Evolutionary conservation across 306 rosid genomes (phyloP).

Genomic region (Trifolium pratense): DNA sequence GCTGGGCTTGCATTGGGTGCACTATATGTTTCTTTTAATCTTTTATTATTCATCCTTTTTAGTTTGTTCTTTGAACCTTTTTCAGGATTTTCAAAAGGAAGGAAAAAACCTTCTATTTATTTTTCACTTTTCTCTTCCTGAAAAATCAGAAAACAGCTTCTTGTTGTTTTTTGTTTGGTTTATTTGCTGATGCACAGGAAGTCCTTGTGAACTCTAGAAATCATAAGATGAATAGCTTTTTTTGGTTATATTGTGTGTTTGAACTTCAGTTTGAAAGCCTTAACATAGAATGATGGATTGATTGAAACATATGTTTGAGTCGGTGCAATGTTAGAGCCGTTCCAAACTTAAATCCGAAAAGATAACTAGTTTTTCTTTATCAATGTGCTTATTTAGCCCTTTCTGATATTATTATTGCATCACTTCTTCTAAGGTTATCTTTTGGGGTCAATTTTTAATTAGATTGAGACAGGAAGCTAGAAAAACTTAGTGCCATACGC

Average conservation of each 20-base stretch:
- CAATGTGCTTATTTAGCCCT: too few species aligned
- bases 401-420: too few species aligned
- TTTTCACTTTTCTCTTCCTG: conserved; percentile 19
- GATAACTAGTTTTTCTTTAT: background rate
- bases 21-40: conserved; percentile 38
- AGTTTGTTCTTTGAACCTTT: conserved; percentile 34
- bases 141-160: background rate
- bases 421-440: too few species aligned
- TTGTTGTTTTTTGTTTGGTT: background rate
- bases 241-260: background rate
- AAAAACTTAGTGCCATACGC: too few species aligned
- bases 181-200: background rate
- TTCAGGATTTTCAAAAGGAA: conserved; percentile 29
- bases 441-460: too few species aligned
- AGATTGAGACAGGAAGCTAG: background rate
- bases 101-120: conserved; percentile 41
- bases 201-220: background rate
- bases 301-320: background rate
- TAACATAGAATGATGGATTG: background rate
- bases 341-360: background rate
- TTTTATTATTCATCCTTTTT: conserved; percentile 38
- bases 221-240: background rate
- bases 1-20: conserved; percentile 45
- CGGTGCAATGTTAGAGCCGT: background rate
- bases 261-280: background rate